These are phyloP conservation scores for Wickerhamiella parazyma DNA, from an alignment of 805 yeast species.

Conservation along the genomic window DNA sequence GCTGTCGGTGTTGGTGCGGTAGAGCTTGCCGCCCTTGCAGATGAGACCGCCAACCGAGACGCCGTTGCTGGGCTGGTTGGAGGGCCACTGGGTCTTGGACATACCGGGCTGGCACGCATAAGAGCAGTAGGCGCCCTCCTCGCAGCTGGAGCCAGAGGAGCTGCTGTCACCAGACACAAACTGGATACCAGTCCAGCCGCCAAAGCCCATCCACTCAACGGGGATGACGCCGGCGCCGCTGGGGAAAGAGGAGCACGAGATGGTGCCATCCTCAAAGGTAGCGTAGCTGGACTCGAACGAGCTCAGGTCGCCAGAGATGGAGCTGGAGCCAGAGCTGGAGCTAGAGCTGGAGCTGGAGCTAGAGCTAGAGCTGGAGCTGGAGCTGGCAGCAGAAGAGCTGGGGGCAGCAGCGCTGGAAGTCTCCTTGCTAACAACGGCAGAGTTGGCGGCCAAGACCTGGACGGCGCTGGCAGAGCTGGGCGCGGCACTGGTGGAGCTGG, in stretches of 20 bases:
- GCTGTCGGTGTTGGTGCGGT: constrained; percentile 59
- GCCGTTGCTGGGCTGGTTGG: constrained; percentile 74
- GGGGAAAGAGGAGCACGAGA: constrained; percentile 59
- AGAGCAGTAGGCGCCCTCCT: constrained; percentile 88
- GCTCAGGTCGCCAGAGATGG: constrained; percentile 41
- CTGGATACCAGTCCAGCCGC: constrained; percentile 75
- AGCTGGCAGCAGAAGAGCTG: constrained; percentile 20
- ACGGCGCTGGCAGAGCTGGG: constrained; percentile 13
- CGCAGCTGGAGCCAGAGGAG: constrained; percentile 50
- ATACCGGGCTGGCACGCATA: constrained; percentile 97
- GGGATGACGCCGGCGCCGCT: constrained; percentile 73
- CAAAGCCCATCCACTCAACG: constrained; percentile 56
- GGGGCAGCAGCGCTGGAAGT: constrained; percentile 23
- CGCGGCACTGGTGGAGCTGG: constrained; percentile 15
- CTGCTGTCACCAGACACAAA: constrained; percentile 38
- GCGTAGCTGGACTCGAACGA: constrained; percentile 43
- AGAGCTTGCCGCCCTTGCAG: constrained; percentile 73
- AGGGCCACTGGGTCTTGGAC: constrained; percentile 98
- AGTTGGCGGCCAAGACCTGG: constrained; percentile 2
- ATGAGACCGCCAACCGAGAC: constrained; percentile 85
- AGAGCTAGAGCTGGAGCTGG: constrained; percentile 25
- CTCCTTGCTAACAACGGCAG: constrained; percentile 13
- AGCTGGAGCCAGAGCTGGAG: constrained; percentile 22
- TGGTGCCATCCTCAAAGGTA: constrained; percentile 58
- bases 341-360: constrained; percentile 24